phyloP scores from a whole-genome alignment of 257 asterid species.

The Prunella vulgaris region DNA sequence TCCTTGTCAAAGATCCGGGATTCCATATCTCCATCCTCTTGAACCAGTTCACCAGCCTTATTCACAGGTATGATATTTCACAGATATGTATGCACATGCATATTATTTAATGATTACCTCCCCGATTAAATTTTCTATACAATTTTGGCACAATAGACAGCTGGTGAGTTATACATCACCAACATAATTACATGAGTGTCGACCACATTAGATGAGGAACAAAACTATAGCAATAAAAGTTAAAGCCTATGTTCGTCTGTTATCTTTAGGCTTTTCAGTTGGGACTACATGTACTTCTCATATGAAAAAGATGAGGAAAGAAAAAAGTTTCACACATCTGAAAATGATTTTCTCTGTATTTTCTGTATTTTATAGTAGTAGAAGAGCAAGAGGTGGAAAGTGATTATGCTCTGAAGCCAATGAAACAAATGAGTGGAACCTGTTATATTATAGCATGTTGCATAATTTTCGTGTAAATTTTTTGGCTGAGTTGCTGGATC shows the following conservation, averaged over 20 bases:
- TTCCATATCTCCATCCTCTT: slow-evolving; percentile 70
- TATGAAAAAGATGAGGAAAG: not conserved
- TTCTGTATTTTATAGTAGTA: not conserved
- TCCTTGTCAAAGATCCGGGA: slow-evolving; percentile 81
- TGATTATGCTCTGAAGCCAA: not conserved
- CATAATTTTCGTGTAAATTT: not conserved
- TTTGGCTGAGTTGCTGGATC: not conserved
- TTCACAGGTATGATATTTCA: slow-evolving; percentile 58
- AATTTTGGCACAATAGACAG: not conserved
- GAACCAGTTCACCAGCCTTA: slow-evolving; percentile 80
- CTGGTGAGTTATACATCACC: not conserved
- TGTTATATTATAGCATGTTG: not conserved
- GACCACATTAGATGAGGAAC: not conserved
- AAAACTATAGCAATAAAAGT: not conserved
- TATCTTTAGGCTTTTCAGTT: not conserved
- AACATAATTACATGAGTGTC: not conserved
- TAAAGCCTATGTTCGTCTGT: not conserved
- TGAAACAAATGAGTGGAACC: not conserved
- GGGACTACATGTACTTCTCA: not conserved
- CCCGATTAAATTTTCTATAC: not conserved
- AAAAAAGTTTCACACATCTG: not conserved
- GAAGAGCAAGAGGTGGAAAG: not conserved
- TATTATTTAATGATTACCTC: not conserved
- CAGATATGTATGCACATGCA: not conserved
- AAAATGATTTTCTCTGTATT: not conserved